Evolutionary conservation across 2,329 filamentous ascomycete species (phyloP).

Genomic region (Aspergillus sclerotialis): DNA sequence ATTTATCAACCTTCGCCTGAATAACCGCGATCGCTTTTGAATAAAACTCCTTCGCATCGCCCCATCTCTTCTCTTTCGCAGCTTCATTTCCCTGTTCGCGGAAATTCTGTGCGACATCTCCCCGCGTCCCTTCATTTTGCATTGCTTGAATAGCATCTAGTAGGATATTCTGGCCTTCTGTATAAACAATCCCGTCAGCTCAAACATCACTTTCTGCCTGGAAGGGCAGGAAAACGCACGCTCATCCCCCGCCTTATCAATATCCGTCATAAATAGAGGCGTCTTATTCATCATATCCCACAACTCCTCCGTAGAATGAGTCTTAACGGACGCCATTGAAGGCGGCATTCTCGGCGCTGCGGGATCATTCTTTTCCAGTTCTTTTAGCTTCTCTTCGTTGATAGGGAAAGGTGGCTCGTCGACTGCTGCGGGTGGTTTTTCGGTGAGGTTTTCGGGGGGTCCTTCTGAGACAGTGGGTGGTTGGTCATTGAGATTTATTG

Average conservation of each 20-base stretch:
- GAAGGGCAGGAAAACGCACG: slow-evolving; percentile 26
- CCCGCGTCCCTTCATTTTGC: slow-evolving; percentile 83
- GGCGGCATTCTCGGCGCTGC: slow-evolving; percentile 47
- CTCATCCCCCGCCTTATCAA: slow-evolving; percentile 56
- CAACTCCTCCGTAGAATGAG: slow-evolving; percentile 54
- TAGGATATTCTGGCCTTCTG: slow-evolving; percentile 66
- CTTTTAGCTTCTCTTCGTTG: slow-evolving; percentile 28
- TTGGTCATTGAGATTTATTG: slow-evolving; percentile 37
- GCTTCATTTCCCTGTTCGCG: slow-evolving; percentile 89
- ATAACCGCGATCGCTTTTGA: slow-evolving; percentile 74
- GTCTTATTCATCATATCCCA: slow-evolving; percentile 59
- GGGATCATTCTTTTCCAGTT: slow-evolving; percentile 20
- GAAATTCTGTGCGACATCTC: slow-evolving; percentile 77
- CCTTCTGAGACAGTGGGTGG: slow-evolving; percentile 11
- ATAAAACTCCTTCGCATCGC: slow-evolving; percentile 87
- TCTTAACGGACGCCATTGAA: slow-evolving; percentile 50
- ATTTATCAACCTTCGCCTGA: slow-evolving; percentile 52
- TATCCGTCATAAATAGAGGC: slow-evolving; percentile 92
- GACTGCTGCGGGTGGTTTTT: slow-evolving; percentile 11
- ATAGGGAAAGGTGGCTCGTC: slow-evolving; percentile 34
- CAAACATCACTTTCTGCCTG: slow-evolving; percentile 1
- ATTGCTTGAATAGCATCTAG: slow-evolving; percentile 83
- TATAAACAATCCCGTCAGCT: slow-evolving; percentile 4
- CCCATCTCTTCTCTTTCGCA: slow-evolving; percentile 66
- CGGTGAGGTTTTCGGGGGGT: slow-evolving; percentile 4